Evolutionary conservation across 1,139 yeast species (phyloP).

Genomic region (Hansenula lynferdii): DNA sequence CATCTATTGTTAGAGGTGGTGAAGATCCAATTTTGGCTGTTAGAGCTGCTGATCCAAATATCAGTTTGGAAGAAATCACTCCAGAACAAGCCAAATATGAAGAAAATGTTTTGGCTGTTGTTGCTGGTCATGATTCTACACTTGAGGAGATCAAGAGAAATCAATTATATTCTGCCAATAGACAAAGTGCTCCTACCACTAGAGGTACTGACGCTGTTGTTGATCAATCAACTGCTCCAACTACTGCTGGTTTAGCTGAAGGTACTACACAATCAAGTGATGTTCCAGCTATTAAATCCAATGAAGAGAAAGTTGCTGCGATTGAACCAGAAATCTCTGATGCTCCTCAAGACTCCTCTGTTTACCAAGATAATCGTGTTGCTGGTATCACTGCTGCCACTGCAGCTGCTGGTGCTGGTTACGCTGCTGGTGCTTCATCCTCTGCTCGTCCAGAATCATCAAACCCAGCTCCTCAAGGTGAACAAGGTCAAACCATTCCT

Average conservation of each 20-base stretch:
- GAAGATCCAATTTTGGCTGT: constrained; percentile 10
- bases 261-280: background rate
- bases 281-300: constrained; percentile 7
- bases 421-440: constrained; percentile 10
- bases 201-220: constrained; percentile 3
- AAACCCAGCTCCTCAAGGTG: background rate
- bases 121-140: constrained; percentile 8
- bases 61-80: constrained; percentile 14
- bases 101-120: constrained; percentile 19
- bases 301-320: background rate
- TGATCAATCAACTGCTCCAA: constrained; percentile 13
- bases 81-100: constrained; percentile 14
- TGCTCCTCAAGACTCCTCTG: background rate
- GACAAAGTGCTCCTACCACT: background rate
- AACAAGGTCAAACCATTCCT: background rate
- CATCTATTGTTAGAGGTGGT: constrained; percentile 9
- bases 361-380: background rate
- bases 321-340: background rate
- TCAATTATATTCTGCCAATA: background rate
- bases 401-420: background rate
- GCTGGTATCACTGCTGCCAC: constrained; percentile 1
- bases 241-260: constrained; percentile 10
- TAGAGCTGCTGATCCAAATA: constrained; percentile 9
- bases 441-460: constrained; percentile 9
- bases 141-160: constrained; percentile 7